Conservation (phyloP, 208 protist species). For the Leishmania guyanensis region DNA sequence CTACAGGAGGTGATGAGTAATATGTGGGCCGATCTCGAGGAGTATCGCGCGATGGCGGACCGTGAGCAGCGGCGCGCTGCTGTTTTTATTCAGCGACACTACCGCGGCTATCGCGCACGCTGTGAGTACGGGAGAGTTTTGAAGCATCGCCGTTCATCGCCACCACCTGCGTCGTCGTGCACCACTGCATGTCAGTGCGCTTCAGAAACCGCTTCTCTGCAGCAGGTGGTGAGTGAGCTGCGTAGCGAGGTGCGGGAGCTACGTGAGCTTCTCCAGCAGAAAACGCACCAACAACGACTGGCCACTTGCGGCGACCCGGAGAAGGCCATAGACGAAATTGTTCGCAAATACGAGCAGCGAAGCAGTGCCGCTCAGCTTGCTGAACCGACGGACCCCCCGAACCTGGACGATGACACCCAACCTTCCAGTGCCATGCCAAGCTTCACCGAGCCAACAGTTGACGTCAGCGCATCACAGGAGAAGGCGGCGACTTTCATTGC, state of each 20-base stretch:
- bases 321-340: constrained; percentile 53
- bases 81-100: constrained; percentile 76
- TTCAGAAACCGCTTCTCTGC: constrained; percentile 29
- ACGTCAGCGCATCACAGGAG: constrained; percentile 16
- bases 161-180: not conserved
- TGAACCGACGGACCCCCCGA: not conserved
- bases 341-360: constrained; percentile 29
- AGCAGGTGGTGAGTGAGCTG: constrained; percentile 35
- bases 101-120: constrained; percentile 66
- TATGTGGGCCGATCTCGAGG: constrained; percentile 72
- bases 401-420: not conserved
- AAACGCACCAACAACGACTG: constrained; percentile 33
- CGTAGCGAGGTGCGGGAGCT: constrained; percentile 42
- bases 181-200: constrained; percentile 6
- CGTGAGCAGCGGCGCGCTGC: constrained; percentile 61
- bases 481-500: not conserved
- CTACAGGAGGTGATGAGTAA: constrained; percentile 63
- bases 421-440: constrained; percentile 20
- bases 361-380: not conserved
- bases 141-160: constrained; percentile 15
- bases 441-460: constrained; percentile 13
- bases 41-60: constrained; percentile 50
- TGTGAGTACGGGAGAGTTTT: constrained; percentile 44
- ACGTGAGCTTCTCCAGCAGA: constrained; percentile 36
- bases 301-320: constrained; percentile 36